These are phyloP conservation scores for Calonectria fujianensis DNA, from an alignment of 2,329 filamentous ascomycete species.

Conservation along the genomic window DNA sequence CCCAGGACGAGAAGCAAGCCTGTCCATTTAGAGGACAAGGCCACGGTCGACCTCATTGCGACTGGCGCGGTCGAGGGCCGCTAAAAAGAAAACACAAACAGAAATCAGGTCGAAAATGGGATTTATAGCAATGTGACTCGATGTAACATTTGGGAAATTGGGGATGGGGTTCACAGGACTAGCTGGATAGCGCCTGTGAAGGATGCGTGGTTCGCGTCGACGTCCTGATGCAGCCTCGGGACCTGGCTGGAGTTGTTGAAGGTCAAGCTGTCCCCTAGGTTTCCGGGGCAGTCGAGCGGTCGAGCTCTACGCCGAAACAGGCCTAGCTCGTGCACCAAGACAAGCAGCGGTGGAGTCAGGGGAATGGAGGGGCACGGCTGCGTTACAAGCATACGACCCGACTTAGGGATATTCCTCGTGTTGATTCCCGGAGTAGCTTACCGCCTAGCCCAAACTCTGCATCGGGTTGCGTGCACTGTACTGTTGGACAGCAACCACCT, in stretches of 20 bases:
- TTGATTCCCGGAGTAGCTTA: constrained; percentile 30
- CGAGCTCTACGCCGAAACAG: constrained; percentile 52
- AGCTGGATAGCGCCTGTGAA: constrained; percentile 27
- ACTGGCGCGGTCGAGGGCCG: constrained; percentile 46
- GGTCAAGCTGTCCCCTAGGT: constrained; percentile 57
- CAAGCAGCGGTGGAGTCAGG: constrained; percentile 49
- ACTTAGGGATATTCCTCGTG: constrained; percentile 43
- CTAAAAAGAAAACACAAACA: constrained; percentile 38
- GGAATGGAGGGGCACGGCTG: constrained; percentile 51
- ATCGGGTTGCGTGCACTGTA: constrained; percentile 41
- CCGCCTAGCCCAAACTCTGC: constrained; percentile 14
- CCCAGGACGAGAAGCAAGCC: constrained; percentile 76
- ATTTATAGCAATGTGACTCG: constrained; percentile 20
- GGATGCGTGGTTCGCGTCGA: constrained; percentile 34
- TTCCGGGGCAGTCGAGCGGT: constrained; percentile 36
- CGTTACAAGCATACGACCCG: constrained; percentile 49
- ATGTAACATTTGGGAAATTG: constrained; percentile 29
- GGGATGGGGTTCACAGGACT: constrained; percentile 38
- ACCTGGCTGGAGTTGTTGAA: constrained; percentile 50
- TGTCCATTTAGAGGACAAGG: constrained; percentile 78
- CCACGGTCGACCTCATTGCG: constrained; percentile 70
- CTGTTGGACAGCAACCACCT: constrained; percentile 19
- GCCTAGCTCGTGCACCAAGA: constrained; percentile 45
- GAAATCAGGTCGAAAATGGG: constrained; percentile 19
- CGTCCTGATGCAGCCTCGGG: constrained; percentile 49